phyloP scores from a whole-genome alignment of 345 rosid species.

The Citrus australasica region DNA sequence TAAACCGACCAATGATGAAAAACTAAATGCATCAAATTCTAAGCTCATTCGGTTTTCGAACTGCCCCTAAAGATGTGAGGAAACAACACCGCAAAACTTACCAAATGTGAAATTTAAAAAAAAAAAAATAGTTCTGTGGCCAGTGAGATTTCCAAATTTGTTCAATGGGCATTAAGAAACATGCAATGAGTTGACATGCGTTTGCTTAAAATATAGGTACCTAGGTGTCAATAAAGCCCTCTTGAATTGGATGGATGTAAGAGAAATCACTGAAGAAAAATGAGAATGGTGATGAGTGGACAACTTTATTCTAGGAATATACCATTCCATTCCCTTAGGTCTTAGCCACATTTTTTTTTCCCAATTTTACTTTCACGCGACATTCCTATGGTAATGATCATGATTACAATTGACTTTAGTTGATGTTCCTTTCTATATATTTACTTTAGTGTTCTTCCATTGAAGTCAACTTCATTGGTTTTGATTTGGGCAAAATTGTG shows the following conservation, averaged over 20 bases:
- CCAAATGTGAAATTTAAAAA: background rate
- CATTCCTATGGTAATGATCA: conserved; percentile 5
- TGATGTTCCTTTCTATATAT: background rate
- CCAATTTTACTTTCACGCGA: background rate
- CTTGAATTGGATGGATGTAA: background rate
- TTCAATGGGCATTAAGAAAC: background rate
- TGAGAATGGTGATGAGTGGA: conserved; percentile 6
- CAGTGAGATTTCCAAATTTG: background rate
- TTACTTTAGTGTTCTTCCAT: background rate
- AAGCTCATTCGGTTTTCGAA: background rate
- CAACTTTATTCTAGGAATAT: conserved; percentile 29
- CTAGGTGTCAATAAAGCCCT: background rate
- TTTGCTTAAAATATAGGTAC: background rate
- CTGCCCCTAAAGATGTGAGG: background rate
- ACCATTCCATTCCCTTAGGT: background rate
- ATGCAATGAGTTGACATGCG: background rate
- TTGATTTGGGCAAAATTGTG: background rate
- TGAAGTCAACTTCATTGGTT: conserved; percentile 3
- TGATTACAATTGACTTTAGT: conserved; percentile 4
- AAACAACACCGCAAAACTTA: too few species aligned
- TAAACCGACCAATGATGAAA: background rate
- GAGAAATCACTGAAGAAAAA: background rate
- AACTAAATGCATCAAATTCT: background rate
- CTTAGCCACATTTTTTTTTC: background rate
- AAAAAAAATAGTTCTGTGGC: background rate